Conservation (phyloP, 768 basidiomycete genomes). For the Multifurca ochricompacta region DNA sequence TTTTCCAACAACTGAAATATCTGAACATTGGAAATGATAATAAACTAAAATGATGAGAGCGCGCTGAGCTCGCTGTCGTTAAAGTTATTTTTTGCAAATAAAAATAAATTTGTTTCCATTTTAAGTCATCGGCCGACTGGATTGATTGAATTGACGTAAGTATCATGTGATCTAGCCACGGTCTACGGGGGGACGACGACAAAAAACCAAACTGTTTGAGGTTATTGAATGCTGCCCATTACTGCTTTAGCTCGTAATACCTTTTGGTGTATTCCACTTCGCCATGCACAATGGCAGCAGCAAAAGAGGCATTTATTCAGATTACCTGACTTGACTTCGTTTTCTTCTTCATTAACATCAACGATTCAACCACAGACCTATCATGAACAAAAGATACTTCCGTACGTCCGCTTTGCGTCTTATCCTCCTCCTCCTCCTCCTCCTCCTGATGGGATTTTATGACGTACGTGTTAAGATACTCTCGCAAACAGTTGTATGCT, state of each 20-base stretch:
- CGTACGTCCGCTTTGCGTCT: slow-evolving; percentile 46
- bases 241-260: neutral
- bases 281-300: slow-evolving; percentile 8
- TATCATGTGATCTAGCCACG: too few species aligned
- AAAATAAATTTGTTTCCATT: too few species aligned
- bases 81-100: slow-evolving; percentile 10
- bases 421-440: slow-evolving; percentile 12
- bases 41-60: neutral
- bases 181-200: too few species aligned
- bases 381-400: slow-evolving; percentile 78
- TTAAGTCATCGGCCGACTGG: too few species aligned
- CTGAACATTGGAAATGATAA: neutral
- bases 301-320: slow-evolving; percentile 27
- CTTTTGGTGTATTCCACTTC: neutral
- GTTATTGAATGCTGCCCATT: too few species aligned
- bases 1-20: too few species aligned
- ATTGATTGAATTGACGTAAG: too few species aligned
- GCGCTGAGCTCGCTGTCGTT: slow-evolving; percentile 15
- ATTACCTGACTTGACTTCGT: slow-evolving; percentile 41
- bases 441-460: too few species aligned
- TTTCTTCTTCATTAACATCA: slow-evolving; percentile 32
- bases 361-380: slow-evolving; percentile 51
- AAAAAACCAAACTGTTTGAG: too few species aligned
- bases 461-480: slow-evolving; percentile 63
- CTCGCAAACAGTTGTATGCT: slow-evolving; percentile 67